phyloP scores from a whole-genome alignment of 2,329 filamentous ascomycete genomes.

The Ceratocystis colombiana region DNA sequence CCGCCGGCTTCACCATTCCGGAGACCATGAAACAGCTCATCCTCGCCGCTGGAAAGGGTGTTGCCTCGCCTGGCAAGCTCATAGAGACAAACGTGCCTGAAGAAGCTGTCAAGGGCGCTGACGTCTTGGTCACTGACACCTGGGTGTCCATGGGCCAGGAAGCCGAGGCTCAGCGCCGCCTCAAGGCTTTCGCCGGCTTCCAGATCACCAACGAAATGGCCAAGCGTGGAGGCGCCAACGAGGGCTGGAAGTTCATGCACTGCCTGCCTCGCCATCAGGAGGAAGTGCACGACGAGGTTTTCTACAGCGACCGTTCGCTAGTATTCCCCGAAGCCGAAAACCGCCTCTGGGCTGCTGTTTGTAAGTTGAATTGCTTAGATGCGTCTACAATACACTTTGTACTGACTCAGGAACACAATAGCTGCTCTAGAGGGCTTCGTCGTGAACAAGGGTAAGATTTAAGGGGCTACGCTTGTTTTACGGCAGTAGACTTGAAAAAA shows the following conservation, averaged over 20 bases:
- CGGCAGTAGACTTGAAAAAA: not conserved
- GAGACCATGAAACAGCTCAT: constrained; percentile 64
- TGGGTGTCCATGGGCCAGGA: constrained; percentile 99
- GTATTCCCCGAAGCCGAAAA: constrained; percentile 96
- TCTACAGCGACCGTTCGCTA: constrained; percentile 73
- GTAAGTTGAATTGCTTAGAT: constrained; percentile 38
- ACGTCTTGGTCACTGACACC: constrained; percentile 90
- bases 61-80: constrained; percentile 54
- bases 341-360: constrained; percentile 77
- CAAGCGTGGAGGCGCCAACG: constrained; percentile 71
- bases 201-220: constrained; percentile 85
- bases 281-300: constrained; percentile 90
- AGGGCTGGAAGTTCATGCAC: constrained; percentile 96
- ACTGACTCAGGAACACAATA: constrained; percentile 29
- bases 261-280: constrained; percentile 85
- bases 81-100: constrained; percentile 69
- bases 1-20: constrained; percentile 74
- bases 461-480: constrained; percentile 18
- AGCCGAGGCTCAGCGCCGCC: constrained; percentile 62
- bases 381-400: not conserved
- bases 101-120: constrained; percentile 73
- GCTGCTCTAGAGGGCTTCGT: constrained; percentile 80
- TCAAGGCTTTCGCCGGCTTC: constrained; percentile 78
- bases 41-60: constrained; percentile 47
- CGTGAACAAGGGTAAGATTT: constrained; percentile 81